Evolutionary conservation across 2,329 filamentous ascomycete species (phyloP).

Genomic region (Penicillium verrucosum): DNA sequence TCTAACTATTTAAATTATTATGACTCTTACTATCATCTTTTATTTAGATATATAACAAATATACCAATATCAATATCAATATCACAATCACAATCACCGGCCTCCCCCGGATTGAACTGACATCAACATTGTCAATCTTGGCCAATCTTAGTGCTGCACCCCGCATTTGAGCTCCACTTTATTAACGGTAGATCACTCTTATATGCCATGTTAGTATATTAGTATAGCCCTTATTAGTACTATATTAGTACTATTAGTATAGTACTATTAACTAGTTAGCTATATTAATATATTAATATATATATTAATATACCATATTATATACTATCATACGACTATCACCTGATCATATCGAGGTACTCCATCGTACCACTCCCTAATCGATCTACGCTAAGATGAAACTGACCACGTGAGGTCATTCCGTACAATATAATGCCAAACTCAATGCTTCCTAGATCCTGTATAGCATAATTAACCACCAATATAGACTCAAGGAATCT

Average conservation of each 20-base stretch:
- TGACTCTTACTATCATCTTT: background rate
- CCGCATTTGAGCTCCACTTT: conserved; percentile 31
- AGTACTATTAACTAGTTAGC: background rate
- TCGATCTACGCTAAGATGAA: background rate
- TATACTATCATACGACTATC: background rate
- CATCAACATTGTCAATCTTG: conserved; percentile 22
- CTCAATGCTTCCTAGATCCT: background rate
- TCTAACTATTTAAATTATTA: no score
- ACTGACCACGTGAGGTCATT: background rate
- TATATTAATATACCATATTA: background rate
- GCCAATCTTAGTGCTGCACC: conserved; percentile 35
- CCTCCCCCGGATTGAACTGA: conserved; percentile 28
- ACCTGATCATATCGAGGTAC: background rate
- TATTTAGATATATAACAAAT: background rate
- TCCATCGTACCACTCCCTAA: background rate
- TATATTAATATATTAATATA: background rate
- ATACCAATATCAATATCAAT: no score
- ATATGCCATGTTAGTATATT: background rate
- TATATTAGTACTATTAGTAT: background rate
- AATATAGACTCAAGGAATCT: no score
- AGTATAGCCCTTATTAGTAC: no score
- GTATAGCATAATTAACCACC: no score
- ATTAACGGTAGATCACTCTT: conserved; percentile 7
- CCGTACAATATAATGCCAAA: background rate
- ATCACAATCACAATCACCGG: conserved; percentile 5